Evolutionary conservation across 768 basidiomycete genomes (phyloP), one percentile per base, ranked within the genome.

Genomic region (Rhizopogon roseolus): DNA sequence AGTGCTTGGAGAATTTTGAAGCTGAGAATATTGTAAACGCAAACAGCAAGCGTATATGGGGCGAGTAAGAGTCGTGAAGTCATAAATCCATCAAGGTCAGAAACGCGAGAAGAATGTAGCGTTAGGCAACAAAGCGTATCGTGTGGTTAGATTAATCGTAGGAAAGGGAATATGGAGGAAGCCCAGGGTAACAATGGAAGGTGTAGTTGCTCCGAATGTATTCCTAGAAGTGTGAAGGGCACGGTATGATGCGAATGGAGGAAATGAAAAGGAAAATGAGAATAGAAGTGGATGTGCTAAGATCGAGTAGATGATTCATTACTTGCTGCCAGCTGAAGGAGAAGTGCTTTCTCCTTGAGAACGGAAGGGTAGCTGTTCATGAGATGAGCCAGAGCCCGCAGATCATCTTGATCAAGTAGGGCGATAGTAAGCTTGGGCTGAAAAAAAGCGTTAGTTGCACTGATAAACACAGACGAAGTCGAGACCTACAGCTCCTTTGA

Each of bases 281-380:
- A 48, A 36, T 48, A 16, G 46, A 48, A 36, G 14, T 14, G 10
- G 6, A 48, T 25, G 46, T 14, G 19, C 14, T 22, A 14, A 48
- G 9, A 36, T 48, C 34, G 34, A 34, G 45, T 7, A 48, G 19
- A 25, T 25, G 16, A 2, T 36, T 43, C 25, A 39, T 49, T 51
- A 58, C 60, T 53, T 71, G 56, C 62, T 65, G 52, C 66, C 50
- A 38, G 60, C 55, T 69, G 67, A 32, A 71, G 10, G 4, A 64
- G 63, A 42, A 75, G 55, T 10, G 73, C 84, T 71, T 93, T 93
- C 66, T 91, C 89, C 71, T 88, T 93, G 55, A 94, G 75, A 2
- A 93, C 79, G 7, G 81, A 71, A 10, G 90, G 88, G 67, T 90
- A 93, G 65, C 89, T 89, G 67, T 92, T 89, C 85, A 91, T 85